phyloP scores from a whole-genome alignment of 1,284 basidiomycete species.

The Ceratobasidium sp. region DNA sequence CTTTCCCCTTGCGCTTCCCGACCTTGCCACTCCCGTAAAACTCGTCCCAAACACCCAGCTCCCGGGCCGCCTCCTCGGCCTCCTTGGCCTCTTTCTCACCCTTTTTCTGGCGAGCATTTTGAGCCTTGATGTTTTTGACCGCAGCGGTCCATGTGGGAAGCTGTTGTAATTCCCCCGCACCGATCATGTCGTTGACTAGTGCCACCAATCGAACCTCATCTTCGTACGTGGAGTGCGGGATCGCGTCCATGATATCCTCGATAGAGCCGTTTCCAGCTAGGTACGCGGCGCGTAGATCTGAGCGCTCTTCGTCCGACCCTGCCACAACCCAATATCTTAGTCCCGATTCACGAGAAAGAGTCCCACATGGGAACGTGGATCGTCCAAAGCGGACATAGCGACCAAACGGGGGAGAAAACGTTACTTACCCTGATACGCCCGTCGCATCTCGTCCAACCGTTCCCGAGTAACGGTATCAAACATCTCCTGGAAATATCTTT shows the following conservation, averaged over 20 bases:
- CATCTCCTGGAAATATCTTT: constrained; percentile 90
- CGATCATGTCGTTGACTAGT: constrained; percentile 78
- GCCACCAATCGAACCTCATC: constrained; percentile 88
- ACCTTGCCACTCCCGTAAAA: constrained; percentile 89
- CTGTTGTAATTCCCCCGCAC: constrained; percentile 69
- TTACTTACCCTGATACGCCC: constrained; percentile 86
- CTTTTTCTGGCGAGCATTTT: constrained; percentile 78
- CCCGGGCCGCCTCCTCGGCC: constrained; percentile 87
- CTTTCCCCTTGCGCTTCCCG: constrained; percentile 72
- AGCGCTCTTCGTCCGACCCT: constrained; percentile 88
- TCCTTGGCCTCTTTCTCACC: constrained; percentile 85
- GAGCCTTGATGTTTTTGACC: constrained; percentile 82
- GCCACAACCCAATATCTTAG: constrained; percentile 43
- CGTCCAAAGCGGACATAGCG: constrained; percentile 14
- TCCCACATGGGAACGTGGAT: constrained; percentile 40
- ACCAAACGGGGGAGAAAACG: neutral
- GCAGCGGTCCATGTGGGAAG: constrained; percentile 78
- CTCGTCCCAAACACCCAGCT: constrained; percentile 94
- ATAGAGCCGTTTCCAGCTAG: constrained; percentile 76
- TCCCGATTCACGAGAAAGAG: constrained; percentile 14
- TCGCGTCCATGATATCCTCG: constrained; percentile 81
- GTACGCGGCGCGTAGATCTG: constrained; percentile 84
- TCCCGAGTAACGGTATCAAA: constrained; percentile 89
- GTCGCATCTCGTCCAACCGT: constrained; percentile 91
- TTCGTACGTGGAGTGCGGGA: constrained; percentile 84